Percentiles rank a stretch among this genome's conserved stretches.
Conservation (phyloP, 2,329 filamentous ascomycete genomes). For the Dactylellina drechsleri region DNA sequence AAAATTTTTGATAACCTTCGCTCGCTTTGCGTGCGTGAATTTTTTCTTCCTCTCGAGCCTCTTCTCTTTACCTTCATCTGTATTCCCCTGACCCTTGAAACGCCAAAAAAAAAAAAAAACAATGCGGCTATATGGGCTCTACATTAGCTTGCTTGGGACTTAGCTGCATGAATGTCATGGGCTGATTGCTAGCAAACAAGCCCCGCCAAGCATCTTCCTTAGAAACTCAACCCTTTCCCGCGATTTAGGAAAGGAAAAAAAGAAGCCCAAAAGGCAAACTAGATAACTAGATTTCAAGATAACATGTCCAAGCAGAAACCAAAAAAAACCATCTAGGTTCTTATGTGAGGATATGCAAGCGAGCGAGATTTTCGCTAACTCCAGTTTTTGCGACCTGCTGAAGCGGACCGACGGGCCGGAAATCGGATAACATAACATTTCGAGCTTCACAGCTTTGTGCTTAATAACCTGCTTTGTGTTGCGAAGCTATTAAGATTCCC, state of each 20-base stretch:
- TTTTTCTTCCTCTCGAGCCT: background rate
- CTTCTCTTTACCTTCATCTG: background rate
- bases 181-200: no score
- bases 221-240: slow-evolving; percentile 3
- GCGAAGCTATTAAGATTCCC: background rate
- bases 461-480: background rate
- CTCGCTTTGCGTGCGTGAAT: slow-evolving; percentile 37
- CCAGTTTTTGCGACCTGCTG: background rate
- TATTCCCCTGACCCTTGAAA: slow-evolving; percentile 5
- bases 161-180: slow-evolving; percentile 19
- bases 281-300: slow-evolving; percentile 13
- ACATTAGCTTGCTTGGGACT: background rate
- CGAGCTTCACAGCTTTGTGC: background rate
- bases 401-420: slow-evolving; percentile 40
- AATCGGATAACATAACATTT: background rate
- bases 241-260: slow-evolving; percentile 27
- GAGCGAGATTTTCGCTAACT: slow-evolving; percentile 10
- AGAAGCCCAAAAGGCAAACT: background rate
- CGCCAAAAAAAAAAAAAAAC: background rate
- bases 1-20: background rate
- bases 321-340: slow-evolving; percentile 1
- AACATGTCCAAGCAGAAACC: background rate
- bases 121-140: background rate
- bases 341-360: slow-evolving; percentile 26
- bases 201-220: background rate